These are phyloP conservation scores for Hyphopichia fennica DNA, from an alignment of 1,139 yeast species.

Conservation along the genomic window DNA sequence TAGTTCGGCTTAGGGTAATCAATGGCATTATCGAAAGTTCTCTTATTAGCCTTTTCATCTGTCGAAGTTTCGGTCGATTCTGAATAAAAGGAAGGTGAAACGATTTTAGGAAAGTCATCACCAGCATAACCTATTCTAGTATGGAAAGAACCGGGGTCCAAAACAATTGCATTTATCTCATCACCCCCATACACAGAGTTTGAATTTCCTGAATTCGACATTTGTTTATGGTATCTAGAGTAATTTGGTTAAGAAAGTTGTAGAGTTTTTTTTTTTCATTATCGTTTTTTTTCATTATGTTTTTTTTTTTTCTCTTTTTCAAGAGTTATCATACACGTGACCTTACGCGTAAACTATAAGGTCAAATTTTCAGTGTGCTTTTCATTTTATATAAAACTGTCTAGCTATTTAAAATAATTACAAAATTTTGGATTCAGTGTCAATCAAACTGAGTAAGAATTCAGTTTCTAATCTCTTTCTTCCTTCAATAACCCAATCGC, in stretches of 20 bases:
- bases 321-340: neutral
- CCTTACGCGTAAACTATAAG: too few relatives aligned
- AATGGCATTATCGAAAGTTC: slow-evolving; percentile 56
- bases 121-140: slow-evolving; percentile 94
- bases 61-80: slow-evolving; percentile 13
- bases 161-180: slow-evolving; percentile 86
- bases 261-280: neutral
- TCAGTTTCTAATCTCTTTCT: slow-evolving; percentile 88
- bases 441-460: slow-evolving; percentile 66
- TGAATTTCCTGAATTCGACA: slow-evolving; percentile 1
- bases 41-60: slow-evolving; percentile 16
- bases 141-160: slow-evolving; percentile 85
- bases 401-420: slow-evolving; percentile 11
- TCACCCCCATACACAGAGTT: slow-evolving; percentile 52
- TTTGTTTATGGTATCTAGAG: neutral
- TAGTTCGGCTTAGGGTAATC: slow-evolving; percentile 52
- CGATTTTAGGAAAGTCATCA: slow-evolving; percentile 82
- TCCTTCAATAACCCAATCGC: slow-evolving; percentile 88
- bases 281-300: neutral
- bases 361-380: too few relatives aligned
- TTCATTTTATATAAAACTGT: neutral
- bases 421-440: slow-evolving; percentile 53
- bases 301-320: neutral
- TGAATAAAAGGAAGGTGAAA: slow-evolving; percentile 64
- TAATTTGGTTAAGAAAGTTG: neutral